Percentiles rank a stretch among this genome's conserved stretches.
These are phyloP conservation scores for Heterobasidion parviporum DNA, from an alignment of 1,284 basidiomycete genomes.

Conservation along the genomic window DNA sequence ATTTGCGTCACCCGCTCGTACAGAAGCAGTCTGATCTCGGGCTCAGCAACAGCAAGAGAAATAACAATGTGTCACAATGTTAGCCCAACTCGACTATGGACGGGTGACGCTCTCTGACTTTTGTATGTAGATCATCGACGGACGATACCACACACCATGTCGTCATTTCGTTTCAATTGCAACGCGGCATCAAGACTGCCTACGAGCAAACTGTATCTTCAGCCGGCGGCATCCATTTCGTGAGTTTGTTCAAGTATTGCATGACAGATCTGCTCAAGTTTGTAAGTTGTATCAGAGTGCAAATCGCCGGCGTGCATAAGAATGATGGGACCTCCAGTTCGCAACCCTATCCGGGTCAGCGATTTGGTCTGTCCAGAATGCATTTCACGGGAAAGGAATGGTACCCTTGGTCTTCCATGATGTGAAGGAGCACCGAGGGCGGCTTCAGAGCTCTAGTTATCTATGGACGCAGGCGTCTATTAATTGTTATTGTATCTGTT, in stretches of 20 bases:
- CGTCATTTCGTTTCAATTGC: constrained; percentile 72
- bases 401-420: neutral
- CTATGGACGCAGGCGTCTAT: too few species aligned
- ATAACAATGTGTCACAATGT: constrained; percentile 71
- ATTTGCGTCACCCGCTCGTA: neutral
- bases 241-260: constrained; percentile 22
- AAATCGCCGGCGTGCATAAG: constrained; percentile 49
- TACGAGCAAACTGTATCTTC: constrained; percentile 57
- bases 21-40: neutral
- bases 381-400: neutral
- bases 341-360: constrained; percentile 3
- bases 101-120: constrained; percentile 9
- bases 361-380: constrained; percentile 2
- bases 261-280: neutral
- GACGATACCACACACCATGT: constrained; percentile 63
- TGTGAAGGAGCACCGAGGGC: too few species aligned
- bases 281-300: constrained; percentile 40
- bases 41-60: neutral
- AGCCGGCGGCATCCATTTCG: constrained; percentile 55
- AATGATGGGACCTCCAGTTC: constrained; percentile 55
- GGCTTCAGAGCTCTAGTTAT: too few species aligned
- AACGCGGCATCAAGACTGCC: constrained; percentile 61
- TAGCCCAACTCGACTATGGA: constrained; percentile 17
- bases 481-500: neutral
- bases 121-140: constrained; percentile 58